Evolutionary conservation across 2,329 filamentous ascomycete species (phyloP), one percentile per base, ranked within the genome.

Genomic region (Massarina eburnea): DNA sequence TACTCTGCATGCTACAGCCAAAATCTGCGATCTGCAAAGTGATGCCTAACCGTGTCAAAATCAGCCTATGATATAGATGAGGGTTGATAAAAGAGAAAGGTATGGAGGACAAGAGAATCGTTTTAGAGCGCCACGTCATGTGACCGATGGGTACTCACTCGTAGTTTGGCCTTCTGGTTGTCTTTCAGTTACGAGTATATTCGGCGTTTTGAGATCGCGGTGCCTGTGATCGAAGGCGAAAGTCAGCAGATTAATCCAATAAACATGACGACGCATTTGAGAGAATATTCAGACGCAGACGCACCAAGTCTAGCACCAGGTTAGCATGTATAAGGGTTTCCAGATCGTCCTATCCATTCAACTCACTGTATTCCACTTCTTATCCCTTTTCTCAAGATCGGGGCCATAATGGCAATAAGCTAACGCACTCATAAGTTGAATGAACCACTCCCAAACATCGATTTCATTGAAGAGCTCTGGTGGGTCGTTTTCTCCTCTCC

Each of bases 381-480:
- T 44, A 21, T 47, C 36, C 43, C 3, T 37, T 29, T 20, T 44
- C 12, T 20, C 19, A 41, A 10, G 40, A 22, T 47, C 19, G 3
- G 30, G 32, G 1, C 48, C 48, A 26, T 41, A 51, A 33, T 51
- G 43, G n/a, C 40, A 44, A 22, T 51, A 51, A 2, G 34, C 34
- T 15, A 47, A 8, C 9, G 48, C 48, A 36, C 39, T 26, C 17
- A 44, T 38, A 15, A 51, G 32, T 38, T 46, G 43, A n/a, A 45
- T 51, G 17, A 41, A 46, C 43, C 43, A 44, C 32, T 47, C 39
- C 48, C 43, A 51, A 3, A 51, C 41, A 17, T 44, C 41, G 12
- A 38, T 15, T 17, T 48, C 46, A 20, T 48, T 41, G 37, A 48
- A 41, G 0, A 41, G 19, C 26, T 38, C 22, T 10, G 21, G 20